These are phyloP conservation scores for Phaeosphaeria sp. DNA, from an alignment of 2,329 filamentous ascomycete species.

Conservation along the genomic window DNA sequence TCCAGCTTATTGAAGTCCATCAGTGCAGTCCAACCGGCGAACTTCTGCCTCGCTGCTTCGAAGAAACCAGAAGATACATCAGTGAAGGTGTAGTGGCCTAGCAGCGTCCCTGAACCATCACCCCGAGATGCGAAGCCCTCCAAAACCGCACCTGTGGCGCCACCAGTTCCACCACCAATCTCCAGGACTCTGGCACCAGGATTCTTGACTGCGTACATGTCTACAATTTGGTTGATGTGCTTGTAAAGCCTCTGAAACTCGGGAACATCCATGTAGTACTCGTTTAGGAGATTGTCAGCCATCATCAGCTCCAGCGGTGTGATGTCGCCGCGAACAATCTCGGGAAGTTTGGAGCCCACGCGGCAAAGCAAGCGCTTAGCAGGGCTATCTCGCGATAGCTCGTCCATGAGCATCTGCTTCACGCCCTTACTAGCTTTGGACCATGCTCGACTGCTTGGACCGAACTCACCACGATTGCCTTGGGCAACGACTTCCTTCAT, in stretches of 20 bases:
- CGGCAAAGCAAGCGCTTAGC: not conserved
- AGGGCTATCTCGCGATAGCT: not conserved
- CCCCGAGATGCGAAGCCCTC: not conserved
- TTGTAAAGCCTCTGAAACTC: not conserved
- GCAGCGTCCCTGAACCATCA: not conserved
- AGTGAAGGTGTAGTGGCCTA: conserved; percentile 12
- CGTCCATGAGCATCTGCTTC: conserved; percentile 4
- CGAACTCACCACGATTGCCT: not conserved
- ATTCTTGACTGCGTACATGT: not conserved
- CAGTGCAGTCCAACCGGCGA: not conserved
- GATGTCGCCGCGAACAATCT: conserved; percentile 3
- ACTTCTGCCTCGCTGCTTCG: not conserved
- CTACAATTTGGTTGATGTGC: not conserved
- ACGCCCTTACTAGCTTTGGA: not conserved
- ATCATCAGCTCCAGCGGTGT: conserved; percentile 13
- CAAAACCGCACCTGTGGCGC: conserved; percentile 12
- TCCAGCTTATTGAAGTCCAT: conserved; percentile 10
- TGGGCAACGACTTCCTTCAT: conserved; percentile 1
- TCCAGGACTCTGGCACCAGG: conserved; percentile 4
- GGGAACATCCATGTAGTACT: conserved; percentile 2
- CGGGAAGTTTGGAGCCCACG: conserved; percentile 5
- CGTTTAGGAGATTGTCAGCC: conserved; percentile 5
- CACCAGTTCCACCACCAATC: conserved; percentile 19
- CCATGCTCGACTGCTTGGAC: conserved; percentile 2
- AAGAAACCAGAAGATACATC: conserved; percentile 23